A percentile compares a stretch with the other conserved stretches of the same genome.
These are phyloP conservation scores for Naganishia friedmannii DNA, from an alignment of 768 basidiomycete species.

Conservation along the genomic window DNA sequence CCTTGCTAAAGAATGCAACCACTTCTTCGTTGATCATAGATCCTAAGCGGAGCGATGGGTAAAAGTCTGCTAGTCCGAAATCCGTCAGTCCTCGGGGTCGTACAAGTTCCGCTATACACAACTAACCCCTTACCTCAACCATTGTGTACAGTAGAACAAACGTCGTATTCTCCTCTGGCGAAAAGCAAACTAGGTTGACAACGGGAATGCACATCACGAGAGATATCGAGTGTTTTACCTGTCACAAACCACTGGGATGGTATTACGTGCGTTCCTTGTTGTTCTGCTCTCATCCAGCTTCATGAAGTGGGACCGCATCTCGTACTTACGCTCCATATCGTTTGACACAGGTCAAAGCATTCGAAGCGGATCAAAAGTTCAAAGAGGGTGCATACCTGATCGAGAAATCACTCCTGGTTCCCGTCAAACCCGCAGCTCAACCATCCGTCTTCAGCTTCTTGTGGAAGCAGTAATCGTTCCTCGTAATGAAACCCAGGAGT, in stretches of 20 bases:
- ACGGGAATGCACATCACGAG: constrained; percentile 22
- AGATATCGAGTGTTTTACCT: constrained; percentile 15
- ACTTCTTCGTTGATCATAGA: background rate
- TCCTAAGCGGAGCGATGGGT: constrained; percentile 22
- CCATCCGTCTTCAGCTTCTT: constrained; percentile 25
- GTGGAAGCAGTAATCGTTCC: constrained; percentile 11
- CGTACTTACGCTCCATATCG: background rate
- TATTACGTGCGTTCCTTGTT: background rate
- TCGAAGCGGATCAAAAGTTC: constrained; percentile 15
- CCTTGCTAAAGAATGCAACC: background rate
- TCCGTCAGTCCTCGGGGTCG: background rate
- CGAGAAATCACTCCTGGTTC: constrained; percentile 16
- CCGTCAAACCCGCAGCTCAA: constrained; percentile 6
- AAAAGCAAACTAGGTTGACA: constrained; percentile 18
- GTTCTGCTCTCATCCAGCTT: no score
- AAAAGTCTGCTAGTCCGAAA: constrained; percentile 11
- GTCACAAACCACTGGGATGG: constrained; percentile 20
- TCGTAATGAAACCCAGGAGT: no score
- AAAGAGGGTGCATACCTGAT: constrained; percentile 20
- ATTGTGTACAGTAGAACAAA: constrained; percentile 10
- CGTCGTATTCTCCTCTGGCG: constrained; percentile 14
- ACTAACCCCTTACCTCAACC: background rate
- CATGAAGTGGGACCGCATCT: background rate
- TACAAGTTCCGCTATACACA: background rate
- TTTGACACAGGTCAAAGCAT: constrained; percentile 16